phyloP scores from a whole-genome alignment of 306 rosid species.

The Cicer chorassanicum region DNA sequence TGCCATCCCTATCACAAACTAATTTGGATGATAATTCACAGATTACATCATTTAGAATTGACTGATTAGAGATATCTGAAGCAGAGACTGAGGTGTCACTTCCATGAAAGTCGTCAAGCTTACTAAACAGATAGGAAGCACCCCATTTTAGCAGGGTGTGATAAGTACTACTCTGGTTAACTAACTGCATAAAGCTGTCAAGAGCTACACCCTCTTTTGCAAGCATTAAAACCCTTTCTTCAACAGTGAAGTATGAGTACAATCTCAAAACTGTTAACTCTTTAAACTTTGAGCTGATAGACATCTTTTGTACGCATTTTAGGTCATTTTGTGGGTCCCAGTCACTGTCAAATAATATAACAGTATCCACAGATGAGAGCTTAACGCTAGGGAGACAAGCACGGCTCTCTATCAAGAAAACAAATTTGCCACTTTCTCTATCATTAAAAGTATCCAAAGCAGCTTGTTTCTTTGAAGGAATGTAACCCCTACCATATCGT shows the following conservation, averaged over 20 bases:
- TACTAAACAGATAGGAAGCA: constrained; percentile 57
- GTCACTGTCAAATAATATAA: constrained; percentile 78
- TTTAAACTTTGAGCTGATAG: constrained; percentile 60
- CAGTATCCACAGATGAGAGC: constrained; percentile 64
- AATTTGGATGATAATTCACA: constrained; percentile 58
- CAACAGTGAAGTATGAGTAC: constrained; percentile 65
- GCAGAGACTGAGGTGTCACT: constrained; percentile 30
- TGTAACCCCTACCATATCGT: constrained; percentile 56
- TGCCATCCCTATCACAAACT: constrained; percentile 42
- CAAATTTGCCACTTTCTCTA: constrained; percentile 63
- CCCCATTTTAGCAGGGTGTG: constrained; percentile 71
- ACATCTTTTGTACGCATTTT: constrained; percentile 67
- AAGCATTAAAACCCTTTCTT: constrained; percentile 68
- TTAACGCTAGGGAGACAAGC: constrained; percentile 68
- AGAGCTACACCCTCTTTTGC: constrained; percentile 65
- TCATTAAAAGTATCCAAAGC: constrained; percentile 69
- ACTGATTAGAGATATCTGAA: constrained; percentile 46
- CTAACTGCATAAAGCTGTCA: constrained; percentile 50
- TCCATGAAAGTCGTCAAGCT: constrained; percentile 63
- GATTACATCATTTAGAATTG: constrained; percentile 54
- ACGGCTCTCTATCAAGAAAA: constrained; percentile 71
- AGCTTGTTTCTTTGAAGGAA: constrained; percentile 53
- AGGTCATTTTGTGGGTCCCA: constrained; percentile 71
- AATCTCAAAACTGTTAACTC: constrained; percentile 65
- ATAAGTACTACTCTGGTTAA: constrained; percentile 50